Evolutionary conservation across 345 rosid genomes (phyloP), one percentile per base, ranked within the genome.

Genomic region (Clausena lansium): DNA sequence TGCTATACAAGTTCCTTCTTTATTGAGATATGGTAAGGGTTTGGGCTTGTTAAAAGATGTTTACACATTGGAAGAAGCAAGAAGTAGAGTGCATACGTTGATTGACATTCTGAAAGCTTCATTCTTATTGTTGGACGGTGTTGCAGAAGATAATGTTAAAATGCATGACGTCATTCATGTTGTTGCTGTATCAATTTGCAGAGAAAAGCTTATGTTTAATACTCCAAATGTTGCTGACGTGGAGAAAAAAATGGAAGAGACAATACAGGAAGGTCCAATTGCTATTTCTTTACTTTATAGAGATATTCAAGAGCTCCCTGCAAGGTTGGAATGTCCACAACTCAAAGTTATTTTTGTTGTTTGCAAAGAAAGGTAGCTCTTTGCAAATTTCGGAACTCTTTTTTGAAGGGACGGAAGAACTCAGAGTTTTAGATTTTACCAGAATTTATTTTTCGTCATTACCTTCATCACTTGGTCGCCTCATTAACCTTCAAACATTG

Each of bases 121-220:
- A 50, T 73, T 73, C 60, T 79, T 85, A 14, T 17, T 30, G 59
- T 4, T 54, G 2, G 59, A 54, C 0, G 22, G 59, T 2, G 59
- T 19, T 20, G 1, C 7, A 0, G 9, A 54, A 20, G 22, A 20
- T 20, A 2, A 0, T 0, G 55, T 1, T 17, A 54, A 54, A 54
- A 20, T 54, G 59, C 59, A 54, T 5, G 59, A 54, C 22, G 0
- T 54, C 24, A 54, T 54, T 54, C 59, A 17, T 54, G 59, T 0
- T 54, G 76, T 70, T 10, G 84, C 86, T 1, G 3, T 62, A 6
- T 64, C 78, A 3, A 74, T 81, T 1, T 81, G 79, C 27, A 13
- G 73, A 15, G 64, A 27, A 1, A 36, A 69, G 2, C 74, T 22
- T 1, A 28, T 64, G 28, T 39, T 77, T 59, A 17, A 15, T 28